Evolutionary conservation across 768 basidiomycete genomes (phyloP).

Genomic region (Boletus tomentosulus): DNA sequence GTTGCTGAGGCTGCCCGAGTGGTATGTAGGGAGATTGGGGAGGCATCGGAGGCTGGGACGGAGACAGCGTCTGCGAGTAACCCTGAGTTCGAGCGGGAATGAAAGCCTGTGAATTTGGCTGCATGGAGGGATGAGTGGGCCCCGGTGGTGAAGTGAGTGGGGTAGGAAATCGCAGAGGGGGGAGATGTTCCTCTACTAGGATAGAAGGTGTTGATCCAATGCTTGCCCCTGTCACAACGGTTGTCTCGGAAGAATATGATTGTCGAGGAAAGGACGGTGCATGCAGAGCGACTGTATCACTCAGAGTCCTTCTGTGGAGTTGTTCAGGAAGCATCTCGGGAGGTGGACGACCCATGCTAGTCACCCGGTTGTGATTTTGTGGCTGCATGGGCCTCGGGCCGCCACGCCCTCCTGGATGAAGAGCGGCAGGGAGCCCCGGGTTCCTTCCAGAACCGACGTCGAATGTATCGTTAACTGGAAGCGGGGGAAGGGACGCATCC

Average conservation of each 20-base stretch:
- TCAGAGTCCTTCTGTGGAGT: conserved; percentile 6
- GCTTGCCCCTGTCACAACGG: neutral
- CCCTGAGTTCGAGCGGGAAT: conserved; percentile 1
- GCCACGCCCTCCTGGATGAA: conserved; percentile 38
- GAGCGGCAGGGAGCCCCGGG: conserved; percentile 34
- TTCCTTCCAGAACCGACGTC: conserved; percentile 21
- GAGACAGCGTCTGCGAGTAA: conserved; percentile 5
- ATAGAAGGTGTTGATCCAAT: conserved; percentile 15
- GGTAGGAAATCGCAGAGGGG: conserved; percentile 4
- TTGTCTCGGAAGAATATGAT: conserved; percentile 1
- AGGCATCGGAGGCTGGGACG: conserved; percentile 6
- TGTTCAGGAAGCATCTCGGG: conserved; percentile 7
- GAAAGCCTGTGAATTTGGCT: conserved; percentile 11
- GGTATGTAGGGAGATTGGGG: conserved; percentile 6
- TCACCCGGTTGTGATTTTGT: conserved; percentile 12
- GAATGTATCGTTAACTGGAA: conserved; percentile 29
- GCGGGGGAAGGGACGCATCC: conserved; percentile 38
- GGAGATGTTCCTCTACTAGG: conserved; percentile 10
- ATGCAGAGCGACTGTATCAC: conserved; percentile 14
- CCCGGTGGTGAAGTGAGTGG: neutral
- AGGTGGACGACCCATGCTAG: conserved; percentile 6
- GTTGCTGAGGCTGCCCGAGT: conserved; percentile 11
- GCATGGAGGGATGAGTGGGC: conserved; percentile 4
- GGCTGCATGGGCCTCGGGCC: conserved; percentile 17
- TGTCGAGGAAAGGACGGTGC: conserved; percentile 8